These are phyloP conservation scores for Globisporangium takayamanum DNA, from an alignment of 352 stramenopile species.

Conservation along the genomic window DNA sequence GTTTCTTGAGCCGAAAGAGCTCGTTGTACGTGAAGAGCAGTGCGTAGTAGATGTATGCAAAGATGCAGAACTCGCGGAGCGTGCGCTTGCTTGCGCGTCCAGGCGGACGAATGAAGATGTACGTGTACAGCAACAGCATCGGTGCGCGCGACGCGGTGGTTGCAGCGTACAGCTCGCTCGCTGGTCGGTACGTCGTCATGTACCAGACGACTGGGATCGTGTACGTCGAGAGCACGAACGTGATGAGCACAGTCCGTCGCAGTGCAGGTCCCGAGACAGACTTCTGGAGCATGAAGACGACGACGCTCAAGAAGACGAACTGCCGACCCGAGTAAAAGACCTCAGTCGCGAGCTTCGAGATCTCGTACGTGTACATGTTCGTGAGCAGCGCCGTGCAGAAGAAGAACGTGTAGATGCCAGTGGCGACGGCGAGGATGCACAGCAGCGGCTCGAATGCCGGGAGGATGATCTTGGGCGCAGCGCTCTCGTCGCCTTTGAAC, in stretches of 20 bases:
- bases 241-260: conserved; percentile 33
- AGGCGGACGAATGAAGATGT: conserved; percentile 40
- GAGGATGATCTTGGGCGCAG: conserved; percentile 55
- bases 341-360: conserved; percentile 45
- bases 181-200: conserved; percentile 27
- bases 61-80: conserved; percentile 44
- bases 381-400: conserved; percentile 34
- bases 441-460: conserved; percentile 53
- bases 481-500: conserved; percentile 32
- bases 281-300: conserved; percentile 63
- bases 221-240: conserved; percentile 36
- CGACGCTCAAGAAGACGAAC: conserved; percentile 53
- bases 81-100: conserved; percentile 42
- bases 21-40: conserved; percentile 49
- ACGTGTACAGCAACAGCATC: conserved; percentile 44
- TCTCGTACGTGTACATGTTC: conserved; percentile 40
- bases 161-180: conserved; percentile 27
- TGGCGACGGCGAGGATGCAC: conserved; percentile 32
- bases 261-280: conserved; percentile 44
- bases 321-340: conserved; percentile 55
- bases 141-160: conserved; percentile 26
- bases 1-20: conserved; percentile 34
- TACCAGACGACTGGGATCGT: conserved; percentile 39
- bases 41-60: conserved; percentile 44
- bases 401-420: conserved; percentile 41